phyloP scores from a whole-genome alignment of 2,329 filamentous ascomycete genomes.

The Botrytis fabae region DNA sequence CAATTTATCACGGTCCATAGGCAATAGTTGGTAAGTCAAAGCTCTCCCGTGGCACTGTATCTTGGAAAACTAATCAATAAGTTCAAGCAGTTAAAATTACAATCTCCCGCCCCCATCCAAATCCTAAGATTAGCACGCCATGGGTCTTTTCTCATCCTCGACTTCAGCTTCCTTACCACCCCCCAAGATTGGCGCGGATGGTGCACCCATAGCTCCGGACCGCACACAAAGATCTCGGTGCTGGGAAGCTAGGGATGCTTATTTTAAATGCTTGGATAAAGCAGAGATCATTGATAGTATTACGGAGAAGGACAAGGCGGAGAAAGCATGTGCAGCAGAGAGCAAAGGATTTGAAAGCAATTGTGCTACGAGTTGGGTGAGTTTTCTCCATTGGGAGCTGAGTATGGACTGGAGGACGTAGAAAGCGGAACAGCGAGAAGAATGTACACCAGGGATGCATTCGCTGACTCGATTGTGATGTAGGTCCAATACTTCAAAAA shows the following conservation, averaged over 20 bases:
- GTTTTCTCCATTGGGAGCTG: conserved; percentile 41
- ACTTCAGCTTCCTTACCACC: conserved; percentile 41
- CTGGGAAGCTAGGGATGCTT: conserved; percentile 86
- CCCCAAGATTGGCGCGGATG: conserved; percentile 52
- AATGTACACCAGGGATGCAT: conserved; percentile 26
- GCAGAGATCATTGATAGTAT: conserved; percentile 78
- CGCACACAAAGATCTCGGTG: conserved; percentile 78
- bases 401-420: neutral
- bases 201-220: conserved; percentile 76
- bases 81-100: neutral
- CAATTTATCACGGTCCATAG: neutral
- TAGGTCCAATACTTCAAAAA: conserved; percentile 98
- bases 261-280: conserved; percentile 84
- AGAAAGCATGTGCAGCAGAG: conserved; percentile 60
- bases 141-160: conserved; percentile 52
- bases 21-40: neutral
- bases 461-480: conserved; percentile 21
- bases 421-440: no score
- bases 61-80: neutral
- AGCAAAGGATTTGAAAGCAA: conserved; percentile 73
- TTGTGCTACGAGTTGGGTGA: conserved; percentile 88
- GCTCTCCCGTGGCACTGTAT: neutral
- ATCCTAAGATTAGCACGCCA: conserved; percentile 36
- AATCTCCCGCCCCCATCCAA: neutral
- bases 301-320: conserved; percentile 54